A percentile compares a stretch with the other conserved stretches of the same genome.
Evolutionary conservation across 2,329 filamentous ascomycete genomes (phyloP).

Genomic region (Tympanopsis confertula): DNA sequence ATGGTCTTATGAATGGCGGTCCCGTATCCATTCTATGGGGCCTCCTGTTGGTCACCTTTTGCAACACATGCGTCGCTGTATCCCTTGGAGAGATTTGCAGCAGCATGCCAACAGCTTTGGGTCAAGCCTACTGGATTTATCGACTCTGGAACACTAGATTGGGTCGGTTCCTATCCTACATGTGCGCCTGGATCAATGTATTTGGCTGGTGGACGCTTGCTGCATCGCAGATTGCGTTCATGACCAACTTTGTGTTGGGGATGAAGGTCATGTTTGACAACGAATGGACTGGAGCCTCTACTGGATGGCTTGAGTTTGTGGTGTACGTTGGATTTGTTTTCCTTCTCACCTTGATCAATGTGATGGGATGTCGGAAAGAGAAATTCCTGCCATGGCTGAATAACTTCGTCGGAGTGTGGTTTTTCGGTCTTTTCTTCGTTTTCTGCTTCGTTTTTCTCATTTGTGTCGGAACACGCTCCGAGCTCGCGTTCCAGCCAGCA

Average conservation of each 20-base stretch:
- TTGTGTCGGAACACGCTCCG: slow-evolving; percentile 30
- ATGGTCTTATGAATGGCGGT: slow-evolving; percentile 40
- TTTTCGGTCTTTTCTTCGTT: slow-evolving; percentile 37
- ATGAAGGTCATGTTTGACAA: slow-evolving; percentile 41
- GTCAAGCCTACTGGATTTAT: slow-evolving; percentile 46
- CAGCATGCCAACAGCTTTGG: slow-evolving; percentile 46
- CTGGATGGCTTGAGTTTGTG: slow-evolving; percentile 41
- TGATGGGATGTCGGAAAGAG: slow-evolving; percentile 36
- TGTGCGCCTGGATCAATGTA: slow-evolving; percentile 48
- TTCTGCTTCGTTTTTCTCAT: slow-evolving; percentile 38
- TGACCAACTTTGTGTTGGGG: slow-evolving; percentile 43
- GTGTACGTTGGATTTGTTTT: slow-evolving; percentile 38
- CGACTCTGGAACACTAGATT: slow-evolving; percentile 21
- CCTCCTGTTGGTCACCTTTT: slow-evolving; percentile 34
- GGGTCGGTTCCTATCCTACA: slow-evolving; percentile 39
- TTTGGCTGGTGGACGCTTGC: slow-evolving; percentile 47
- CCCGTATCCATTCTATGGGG: slow-evolving; percentile 43
- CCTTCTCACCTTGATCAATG: slow-evolving; percentile 34
- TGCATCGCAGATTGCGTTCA: slow-evolving; percentile 43
- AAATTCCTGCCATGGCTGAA: slow-evolving; percentile 37
- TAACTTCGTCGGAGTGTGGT: slow-evolving; percentile 41
- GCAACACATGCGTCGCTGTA: slow-evolving; percentile 39
- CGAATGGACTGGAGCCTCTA: slow-evolving; percentile 21
- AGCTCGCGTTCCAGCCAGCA: slow-evolving; percentile 32
- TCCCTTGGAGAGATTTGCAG: slow-evolving; percentile 44